Evolutionary conservation across 371 early-diverging fungal species (phyloP), one percentile per base, ranked within the genome.

Genomic region (Mortierella sp.): DNA sequence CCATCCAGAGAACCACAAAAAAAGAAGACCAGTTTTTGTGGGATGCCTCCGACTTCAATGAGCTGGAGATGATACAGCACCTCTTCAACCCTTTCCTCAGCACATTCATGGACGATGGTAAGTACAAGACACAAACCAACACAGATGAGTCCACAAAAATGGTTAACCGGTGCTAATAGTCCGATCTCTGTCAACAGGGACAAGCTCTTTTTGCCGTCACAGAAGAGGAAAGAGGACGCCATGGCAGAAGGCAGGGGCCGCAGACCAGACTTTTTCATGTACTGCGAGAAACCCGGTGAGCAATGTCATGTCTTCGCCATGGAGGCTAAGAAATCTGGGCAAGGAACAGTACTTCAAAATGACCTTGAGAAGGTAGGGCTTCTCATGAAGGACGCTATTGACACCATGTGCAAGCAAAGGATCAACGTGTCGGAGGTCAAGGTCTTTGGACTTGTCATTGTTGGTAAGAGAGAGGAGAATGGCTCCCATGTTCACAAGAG

Each of bases 361-460:
- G 62, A 62, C 47, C 54, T 62, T 16, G 62, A 62, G 39, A 62
- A 62, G 24, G 47, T 62, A 44, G 54, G 49, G 12, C 48, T 62
- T 24, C 54, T 62, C 27, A 54, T 54, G 37, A 62, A 54, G 54
- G 62, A 62, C 19, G 62, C 62, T 48, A 62, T 62, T 37, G 62
- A 54, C 37, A 31, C 46, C 54, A 62, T 62, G 62, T 47, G 39
- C 12, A 17, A 25, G 46, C 54, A 46, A 16, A 13, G 48, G 47
- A 54, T 62, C 34, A 54, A 62, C 50, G 40, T 62, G 47, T 37
- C 55, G 22, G 31, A 45, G 54, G 19, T 62, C 24, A 53, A 60
- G 45, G 45, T 60, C 34, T 53, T 60, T 31, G 62, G 62, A 17
- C 54, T 54, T 54, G 46, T 54, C 17, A 46, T 54, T 37, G 55